Evolutionary conservation across 257 asterid species (phyloP), one percentile per base, ranked within the genome.

Genomic region (Solanum microdontum): DNA sequence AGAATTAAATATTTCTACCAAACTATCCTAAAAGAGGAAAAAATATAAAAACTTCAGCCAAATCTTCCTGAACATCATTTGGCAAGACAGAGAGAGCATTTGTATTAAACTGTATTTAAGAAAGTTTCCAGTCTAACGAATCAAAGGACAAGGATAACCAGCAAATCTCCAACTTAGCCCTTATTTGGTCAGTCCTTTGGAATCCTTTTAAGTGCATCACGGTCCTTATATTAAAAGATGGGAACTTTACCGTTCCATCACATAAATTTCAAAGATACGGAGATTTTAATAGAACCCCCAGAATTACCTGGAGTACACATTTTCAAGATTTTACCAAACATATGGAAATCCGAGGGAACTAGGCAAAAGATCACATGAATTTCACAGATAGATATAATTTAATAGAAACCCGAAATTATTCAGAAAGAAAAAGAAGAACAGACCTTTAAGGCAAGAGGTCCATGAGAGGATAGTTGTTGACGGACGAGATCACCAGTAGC

Each of bases 401-500:
- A 19, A 66, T 66, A 66, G 34, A 70, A 70, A 30, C 77, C 39
- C 34, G 13, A 73, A 73, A 73, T 14, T 3, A 73, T 33, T 19
- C 43, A 73, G 3, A 8, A 70, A 30, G 40, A 15, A 28, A 70
- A 7, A 4, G 9, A 30, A 7, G 32, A 7, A 26, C 48, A 79
- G 3, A 95, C 98, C 98, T 95, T 93, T 80, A 93, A 90, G 79
- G 99, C 89, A 62, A 94, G 93, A 51, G 98, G 93, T 0, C 96
- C 97, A 68, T 75, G 89, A 12, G 99, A 89, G 28, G 98, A 88
- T 11, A 97, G 94, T 90, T 95, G 94, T 7, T 93, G 95, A 72
- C 99, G 99, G 80, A 97, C 99, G 37, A 97, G 99, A 91, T 97
- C 99, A 40, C 99, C 99, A 77, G 99, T 97, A 79, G 98, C 93